phyloP scores from a whole-genome alignment of 140 eudicot species.

The Senecio squalidus region DNA sequence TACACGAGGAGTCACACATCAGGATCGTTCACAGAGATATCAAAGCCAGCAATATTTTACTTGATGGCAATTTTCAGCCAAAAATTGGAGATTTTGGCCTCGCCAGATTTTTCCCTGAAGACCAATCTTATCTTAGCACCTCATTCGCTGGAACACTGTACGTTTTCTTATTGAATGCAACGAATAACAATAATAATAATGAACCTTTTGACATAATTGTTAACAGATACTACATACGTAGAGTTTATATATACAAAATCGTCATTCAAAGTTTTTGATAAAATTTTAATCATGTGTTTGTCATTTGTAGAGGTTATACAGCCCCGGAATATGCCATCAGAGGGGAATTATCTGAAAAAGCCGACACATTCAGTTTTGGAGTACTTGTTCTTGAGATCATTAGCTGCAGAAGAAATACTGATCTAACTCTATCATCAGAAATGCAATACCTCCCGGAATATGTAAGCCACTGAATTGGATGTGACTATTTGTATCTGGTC shows the following conservation, averaged over 20 bases:
- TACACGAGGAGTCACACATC: conserved; percentile 70
- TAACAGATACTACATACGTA: too few species aligned
- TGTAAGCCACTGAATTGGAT: too few species aligned
- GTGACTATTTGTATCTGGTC: too few species aligned
- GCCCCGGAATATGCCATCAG: conserved; percentile 81
- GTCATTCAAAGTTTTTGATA: neutral
- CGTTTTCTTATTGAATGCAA: conserved; percentile 4
- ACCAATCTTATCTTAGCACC: conserved; percentile 70
- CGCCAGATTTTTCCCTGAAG: conserved; percentile 80
- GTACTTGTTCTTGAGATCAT: conserved; percentile 72
- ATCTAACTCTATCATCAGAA: conserved; percentile 58
- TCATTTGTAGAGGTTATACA: conserved; percentile 63
- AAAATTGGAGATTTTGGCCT: conserved; percentile 78
- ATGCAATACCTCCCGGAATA: conserved; percentile 83
- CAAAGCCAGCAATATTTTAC: conserved; percentile 71
- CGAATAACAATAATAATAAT: neutral
- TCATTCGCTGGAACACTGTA: conserved; percentile 78
- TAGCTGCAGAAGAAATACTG: conserved; percentile 61
- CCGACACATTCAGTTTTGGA: conserved; percentile 74
- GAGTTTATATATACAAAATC: neutral
- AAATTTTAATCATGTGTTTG: neutral
- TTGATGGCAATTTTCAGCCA: conserved; percentile 68
- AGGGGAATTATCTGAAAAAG: conserved; percentile 81
- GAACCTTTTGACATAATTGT: neutral
- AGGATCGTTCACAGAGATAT: conserved; percentile 77